These are phyloP conservation scores for Fusarium verticillioides DNA, from an alignment of 2,329 filamentous ascomycete genomes.

Conservation along the genomic window DNA sequence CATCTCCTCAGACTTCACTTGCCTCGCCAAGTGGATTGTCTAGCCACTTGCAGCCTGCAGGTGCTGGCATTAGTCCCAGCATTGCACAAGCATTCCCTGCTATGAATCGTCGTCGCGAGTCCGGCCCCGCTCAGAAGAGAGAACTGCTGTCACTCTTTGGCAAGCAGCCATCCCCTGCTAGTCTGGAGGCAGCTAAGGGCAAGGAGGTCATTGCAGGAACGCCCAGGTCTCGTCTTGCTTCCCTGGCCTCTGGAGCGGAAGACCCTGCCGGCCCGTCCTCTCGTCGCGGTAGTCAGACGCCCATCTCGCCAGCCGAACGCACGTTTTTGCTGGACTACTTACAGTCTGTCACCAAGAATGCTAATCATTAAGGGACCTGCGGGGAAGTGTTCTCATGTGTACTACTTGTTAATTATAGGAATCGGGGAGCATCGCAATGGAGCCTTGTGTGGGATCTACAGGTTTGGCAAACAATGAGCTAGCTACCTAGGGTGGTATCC, in stretches of 20 bases:
- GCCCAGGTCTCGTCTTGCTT: slow-evolving; percentile 54
- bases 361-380: slow-evolving; percentile 44
- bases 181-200: slow-evolving; percentile 40
- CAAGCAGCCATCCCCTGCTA: slow-evolving; percentile 50
- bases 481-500: not conserved
- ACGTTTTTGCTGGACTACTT: slow-evolving; percentile 82
- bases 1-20: slow-evolving; percentile 41
- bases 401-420: slow-evolving; percentile 33
- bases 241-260: slow-evolving; percentile 56
- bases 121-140: slow-evolving; percentile 49
- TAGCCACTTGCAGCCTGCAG: slow-evolving; percentile 30
- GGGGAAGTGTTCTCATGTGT: slow-evolving; percentile 23
- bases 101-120: slow-evolving; percentile 39
- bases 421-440: slow-evolving; percentile 32
- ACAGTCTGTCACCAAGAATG: slow-evolving; percentile 62
- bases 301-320: slow-evolving; percentile 76
- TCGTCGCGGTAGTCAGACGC: slow-evolving; percentile 61
- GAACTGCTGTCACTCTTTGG: slow-evolving; percentile 71
- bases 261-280: slow-evolving; percentile 47
- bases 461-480: slow-evolving; percentile 11
- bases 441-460: slow-evolving; percentile 30
- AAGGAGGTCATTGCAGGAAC: slow-evolving; percentile 39
- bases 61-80: slow-evolving; percentile 33
- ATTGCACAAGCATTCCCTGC: slow-evolving; percentile 31
- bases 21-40: slow-evolving; percentile 34